Evolutionary conservation across 108 stramenopile species (phyloP).

Genomic region (Tribonema minus): DNA sequence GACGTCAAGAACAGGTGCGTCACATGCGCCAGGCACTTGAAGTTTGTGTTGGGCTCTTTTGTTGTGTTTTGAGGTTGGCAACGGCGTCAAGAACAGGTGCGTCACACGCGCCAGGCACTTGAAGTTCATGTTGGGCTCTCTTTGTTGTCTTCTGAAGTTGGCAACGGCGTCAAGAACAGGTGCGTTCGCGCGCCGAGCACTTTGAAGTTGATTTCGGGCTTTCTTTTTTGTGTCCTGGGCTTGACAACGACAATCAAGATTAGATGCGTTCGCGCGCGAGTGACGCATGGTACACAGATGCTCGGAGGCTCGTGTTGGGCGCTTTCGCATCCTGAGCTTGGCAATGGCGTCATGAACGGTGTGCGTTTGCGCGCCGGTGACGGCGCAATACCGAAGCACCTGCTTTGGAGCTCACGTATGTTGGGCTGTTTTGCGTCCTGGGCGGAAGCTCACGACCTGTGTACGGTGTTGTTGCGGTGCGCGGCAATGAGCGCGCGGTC

Average conservation of each 20-base stretch:
- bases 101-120: neutral
- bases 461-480: too few relatives aligned
- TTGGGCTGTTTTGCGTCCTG: too few relatives aligned
- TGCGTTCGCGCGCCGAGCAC: neutral
- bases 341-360: too few relatives aligned
- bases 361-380: too few relatives aligned
- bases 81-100: slow-evolving; percentile 83
- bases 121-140: neutral
- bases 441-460: too few relatives aligned
- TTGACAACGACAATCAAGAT: slow-evolving; percentile 94
- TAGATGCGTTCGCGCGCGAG: neutral
- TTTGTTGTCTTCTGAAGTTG: neutral
- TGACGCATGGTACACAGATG: too few relatives aligned
- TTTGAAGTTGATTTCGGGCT: neutral
- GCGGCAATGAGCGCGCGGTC: too few relatives aligned
- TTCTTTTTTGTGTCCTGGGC: neutral
- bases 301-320: too few relatives aligned
- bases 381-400: too few relatives aligned
- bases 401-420: too few relatives aligned
- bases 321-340: too few relatives aligned
- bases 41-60: neutral
- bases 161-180: slow-evolving; percentile 89
- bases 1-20: slow-evolving; percentile 77
- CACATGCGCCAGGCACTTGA: neutral
- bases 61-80: slow-evolving; percentile 43